phyloP scores from a whole-genome alignment of 2,329 filamentous ascomycete genomes.

The Trichoderma hamatum region DNA sequence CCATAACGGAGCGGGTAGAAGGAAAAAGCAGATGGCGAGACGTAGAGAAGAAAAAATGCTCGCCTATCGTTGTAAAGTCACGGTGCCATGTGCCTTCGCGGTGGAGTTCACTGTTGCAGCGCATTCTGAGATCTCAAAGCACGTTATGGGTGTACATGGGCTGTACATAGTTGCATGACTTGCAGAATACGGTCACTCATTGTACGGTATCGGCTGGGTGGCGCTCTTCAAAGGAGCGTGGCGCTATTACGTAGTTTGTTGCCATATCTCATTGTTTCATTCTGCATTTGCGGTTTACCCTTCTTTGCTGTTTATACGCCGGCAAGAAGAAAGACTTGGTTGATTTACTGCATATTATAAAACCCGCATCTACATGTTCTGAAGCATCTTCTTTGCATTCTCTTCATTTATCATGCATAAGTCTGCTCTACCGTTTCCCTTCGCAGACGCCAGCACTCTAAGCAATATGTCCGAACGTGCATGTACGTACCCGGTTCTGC shows the following conservation, averaged over 20 bases:
- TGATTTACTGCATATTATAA: not conserved
- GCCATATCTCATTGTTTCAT: not conserved
- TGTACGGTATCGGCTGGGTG: not conserved
- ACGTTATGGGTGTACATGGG: slow-evolving; percentile 19
- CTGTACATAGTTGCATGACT: slow-evolving; percentile 13
- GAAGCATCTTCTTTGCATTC: not conserved
- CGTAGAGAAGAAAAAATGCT: slow-evolving; percentile 8
- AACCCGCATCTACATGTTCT: not conserved
- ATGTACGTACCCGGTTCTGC: slow-evolving; percentile 3
- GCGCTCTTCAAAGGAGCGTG: slow-evolving; percentile 1
- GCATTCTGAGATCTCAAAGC: not conserved
- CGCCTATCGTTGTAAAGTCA: slow-evolving; percentile 25
- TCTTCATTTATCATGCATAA: slow-evolving; percentile 13
- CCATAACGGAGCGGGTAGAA: slow-evolving; percentile 13
- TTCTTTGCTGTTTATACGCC: not conserved
- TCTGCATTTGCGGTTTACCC: not conserved
- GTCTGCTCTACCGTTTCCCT: not conserved
- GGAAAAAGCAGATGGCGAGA: not conserved
- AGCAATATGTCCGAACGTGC: not conserved
- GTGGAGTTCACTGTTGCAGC: slow-evolving; percentile 24
- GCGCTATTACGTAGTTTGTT: slow-evolving; percentile 2
- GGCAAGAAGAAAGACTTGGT: not conserved
- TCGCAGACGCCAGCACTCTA: slow-evolving; percentile 8
- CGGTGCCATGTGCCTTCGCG: slow-evolving; percentile 26
- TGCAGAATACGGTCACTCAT: not conserved